These are phyloP conservation scores for Batkoa obscura DNA, from an alignment of 371 early-diverging fungal species.

Conservation along the genomic window DNA sequence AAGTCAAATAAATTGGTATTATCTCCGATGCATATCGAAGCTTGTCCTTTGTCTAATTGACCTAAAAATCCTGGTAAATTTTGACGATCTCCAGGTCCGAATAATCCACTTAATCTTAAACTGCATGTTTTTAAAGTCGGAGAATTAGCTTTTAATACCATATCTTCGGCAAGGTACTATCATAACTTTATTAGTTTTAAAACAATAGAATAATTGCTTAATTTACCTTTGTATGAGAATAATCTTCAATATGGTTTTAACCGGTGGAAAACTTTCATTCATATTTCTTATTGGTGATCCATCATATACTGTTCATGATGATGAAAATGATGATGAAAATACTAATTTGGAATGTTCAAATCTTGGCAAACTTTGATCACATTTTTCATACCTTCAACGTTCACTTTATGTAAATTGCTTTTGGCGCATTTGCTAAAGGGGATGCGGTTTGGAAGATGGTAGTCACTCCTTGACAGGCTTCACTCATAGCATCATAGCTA, in stretches of 20 bases:
- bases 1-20: slow-evolving; percentile 78
- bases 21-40: slow-evolving; percentile 66
- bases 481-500: slow-evolving; percentile 6
- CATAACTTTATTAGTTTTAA: neutral
- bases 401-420: slow-evolving; percentile 46
- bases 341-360: slow-evolving; percentile 50
- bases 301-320: slow-evolving; percentile 73
- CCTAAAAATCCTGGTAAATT: slow-evolving; percentile 54
- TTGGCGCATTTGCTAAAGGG: slow-evolving; percentile 54
- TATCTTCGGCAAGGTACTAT: slow-evolving; percentile 57
- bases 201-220: too few relatives aligned
- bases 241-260: slow-evolving; percentile 57
- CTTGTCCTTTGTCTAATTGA: slow-evolving; percentile 47
- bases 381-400: slow-evolving; percentile 73
- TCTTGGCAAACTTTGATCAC: slow-evolving; percentile 60
- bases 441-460: slow-evolving; percentile 71
- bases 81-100: slow-evolving; percentile 83
- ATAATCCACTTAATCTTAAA: slow-evolving; percentile 79
- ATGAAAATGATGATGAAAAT: slow-evolving; percentile 71
- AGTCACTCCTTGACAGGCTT: slow-evolving; percentile 4
- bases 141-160: slow-evolving; percentile 61
- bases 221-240: slow-evolving; percentile 73
- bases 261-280: slow-evolving; percentile 58
- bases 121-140: slow-evolving; percentile 47
- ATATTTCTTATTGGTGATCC: slow-evolving; percentile 57